These are phyloP conservation scores for Rhododendron kiyosumense DNA, from an alignment of 148 eudicot species.

Conservation along the genomic window DNA sequence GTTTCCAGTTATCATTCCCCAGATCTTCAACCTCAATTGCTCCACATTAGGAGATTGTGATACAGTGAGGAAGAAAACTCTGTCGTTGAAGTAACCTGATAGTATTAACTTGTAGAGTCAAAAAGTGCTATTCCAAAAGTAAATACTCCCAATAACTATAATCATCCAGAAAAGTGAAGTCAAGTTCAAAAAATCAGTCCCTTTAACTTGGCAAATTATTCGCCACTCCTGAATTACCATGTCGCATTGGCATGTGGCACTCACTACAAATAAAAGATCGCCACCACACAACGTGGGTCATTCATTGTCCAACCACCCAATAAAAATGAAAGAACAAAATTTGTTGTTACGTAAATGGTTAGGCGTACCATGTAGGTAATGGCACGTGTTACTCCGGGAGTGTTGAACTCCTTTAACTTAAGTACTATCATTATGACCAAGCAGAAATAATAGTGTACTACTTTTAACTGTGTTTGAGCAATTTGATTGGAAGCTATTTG, in stretches of 20 bases:
- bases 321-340: too few species aligned
- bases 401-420: background rate
- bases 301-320: too few species aligned
- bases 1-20: constrained; percentile 45
- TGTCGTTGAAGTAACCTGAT: constrained; percentile 57
- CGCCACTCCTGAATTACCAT: background rate
- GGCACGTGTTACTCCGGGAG: too few species aligned
- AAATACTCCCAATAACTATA: background rate
- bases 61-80: constrained; percentile 57
- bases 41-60: constrained; percentile 84
- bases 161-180: background rate
- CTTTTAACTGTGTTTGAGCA: background rate
- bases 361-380: too few species aligned
- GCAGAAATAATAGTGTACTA: background rate
- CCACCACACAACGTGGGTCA: too few species aligned
- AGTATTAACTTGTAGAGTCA: background rate
- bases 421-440: background rate
- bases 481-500: background rate
- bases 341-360: too few species aligned
- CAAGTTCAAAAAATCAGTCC: background rate
- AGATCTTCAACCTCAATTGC: constrained; percentile 47
- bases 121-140: background rate
- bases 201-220: background rate
- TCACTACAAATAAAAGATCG: too few species aligned
- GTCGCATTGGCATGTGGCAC: too few species aligned